A percentile compares a stretch with the other conserved stretches of the same genome.
phyloP scores from a whole-genome alignment of 768 basidiomycete genomes.

The Pleurotus ostreatus region DNA sequence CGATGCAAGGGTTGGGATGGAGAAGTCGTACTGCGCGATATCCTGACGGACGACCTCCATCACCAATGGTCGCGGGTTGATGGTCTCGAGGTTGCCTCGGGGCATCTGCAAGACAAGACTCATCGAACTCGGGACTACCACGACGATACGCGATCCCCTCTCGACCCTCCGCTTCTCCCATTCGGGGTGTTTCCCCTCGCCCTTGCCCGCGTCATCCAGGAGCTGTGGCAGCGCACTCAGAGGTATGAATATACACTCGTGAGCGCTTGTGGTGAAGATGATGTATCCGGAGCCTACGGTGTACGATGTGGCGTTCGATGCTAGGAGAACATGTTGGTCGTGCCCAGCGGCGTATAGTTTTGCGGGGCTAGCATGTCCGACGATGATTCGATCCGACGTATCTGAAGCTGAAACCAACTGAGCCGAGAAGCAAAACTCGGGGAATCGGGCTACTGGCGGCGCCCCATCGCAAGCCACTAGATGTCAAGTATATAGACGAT shows the following conservation, averaged over 20 bases:
- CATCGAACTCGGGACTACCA: constrained; percentile 84
- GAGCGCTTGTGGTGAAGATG: constrained; percentile 80
- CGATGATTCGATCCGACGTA: constrained; percentile 29
- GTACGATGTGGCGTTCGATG: constrained; percentile 68
- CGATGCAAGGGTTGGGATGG: not conserved
- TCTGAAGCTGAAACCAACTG: constrained; percentile 24
- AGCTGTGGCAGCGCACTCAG: constrained; percentile 27
- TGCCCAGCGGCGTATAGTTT: constrained; percentile 51
- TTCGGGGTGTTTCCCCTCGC: constrained; percentile 24
- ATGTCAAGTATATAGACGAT: not conserved
- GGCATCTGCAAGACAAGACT: constrained; percentile 96
- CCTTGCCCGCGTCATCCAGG: constrained; percentile 20
- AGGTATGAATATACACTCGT: constrained; percentile 76
- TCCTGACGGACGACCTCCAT: constrained; percentile 79
- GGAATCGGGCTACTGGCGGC: constrained; percentile 35
- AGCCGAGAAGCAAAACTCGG: constrained; percentile 55
- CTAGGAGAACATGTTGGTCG: constrained; percentile 26
- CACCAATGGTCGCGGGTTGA: constrained; percentile 89
- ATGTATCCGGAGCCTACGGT: constrained; percentile 69
- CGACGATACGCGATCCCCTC: constrained; percentile 85
- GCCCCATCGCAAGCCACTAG: not conserved
- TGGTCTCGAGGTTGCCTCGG: constrained; percentile 92
- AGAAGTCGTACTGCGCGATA: constrained; percentile 57
- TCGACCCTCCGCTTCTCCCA: constrained; percentile 84
- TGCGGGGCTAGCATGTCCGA: constrained; percentile 64